Evolutionary conservation across 1,139 yeast species (phyloP), one percentile per base, ranked within the genome.

Genomic region (Kurtzmaniella quercitrusa): DNA sequence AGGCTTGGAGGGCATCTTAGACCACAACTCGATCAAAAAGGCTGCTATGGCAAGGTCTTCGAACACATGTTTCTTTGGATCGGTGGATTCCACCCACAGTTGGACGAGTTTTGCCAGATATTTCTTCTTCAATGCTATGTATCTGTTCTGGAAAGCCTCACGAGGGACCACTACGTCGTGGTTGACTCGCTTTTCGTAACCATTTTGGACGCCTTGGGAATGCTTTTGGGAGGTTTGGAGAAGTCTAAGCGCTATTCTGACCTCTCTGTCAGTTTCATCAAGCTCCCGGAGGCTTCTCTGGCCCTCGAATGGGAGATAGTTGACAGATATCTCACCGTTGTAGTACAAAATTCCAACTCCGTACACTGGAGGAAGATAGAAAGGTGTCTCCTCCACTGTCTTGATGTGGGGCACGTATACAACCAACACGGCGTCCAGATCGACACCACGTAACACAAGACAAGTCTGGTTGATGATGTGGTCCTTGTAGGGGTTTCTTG

Each of bases 11-110:
- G 67, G 67, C 29, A 70, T 68, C 34, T 63, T 63, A 33, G 65
- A 58, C 98, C 98, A 91, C 34, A 88, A 73, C 60, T 88, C 96
- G n/a, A 91, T 85, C 47, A 93, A 69, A 55, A 91, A 93, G 0
- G 98, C 96, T 0, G 98, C 98, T 52, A 93, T 91, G 1, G 96
- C 95, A 45, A 93, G 76, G 59, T 93, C 98, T 67, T 93, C 98
- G 66, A 91, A 93, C 0, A 91, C 98, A 64, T 93, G 98, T 60
- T 93, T 93, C 54, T 83, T 79, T 1, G 98, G 98, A 62, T 93
- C 97, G 1, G 98, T 93, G 39, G 84, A 82, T 62, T 93, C 98
- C 17, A 75, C 81, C 98, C 98, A 93, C 53, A 75, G 77, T 36
- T 82, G 85, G n/a, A 90, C 91, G 44, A 91, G 65, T 17, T 69